Conservation (phyloP, 495 filamentous ascomycete genomes). For the Parathielavia appendiculata region DNA sequence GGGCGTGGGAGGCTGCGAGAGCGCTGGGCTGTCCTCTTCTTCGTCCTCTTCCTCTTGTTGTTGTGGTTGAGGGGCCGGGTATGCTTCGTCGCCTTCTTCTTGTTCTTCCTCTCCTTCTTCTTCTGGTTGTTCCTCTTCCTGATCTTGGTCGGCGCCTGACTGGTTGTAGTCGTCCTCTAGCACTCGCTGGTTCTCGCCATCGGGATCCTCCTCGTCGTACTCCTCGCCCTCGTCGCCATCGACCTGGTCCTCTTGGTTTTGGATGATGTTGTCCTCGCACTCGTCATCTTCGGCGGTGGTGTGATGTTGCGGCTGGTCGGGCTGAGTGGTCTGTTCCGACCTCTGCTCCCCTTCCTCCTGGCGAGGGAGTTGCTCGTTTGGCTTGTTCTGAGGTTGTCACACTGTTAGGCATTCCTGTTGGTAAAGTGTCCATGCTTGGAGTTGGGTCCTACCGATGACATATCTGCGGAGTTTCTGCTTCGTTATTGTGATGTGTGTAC, state of each 20-base stretch:
- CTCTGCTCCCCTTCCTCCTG: conserved; percentile 19
- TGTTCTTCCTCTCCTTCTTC: conserved; percentile 24
- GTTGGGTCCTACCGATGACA: conserved; percentile 27
- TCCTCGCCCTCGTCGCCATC: conserved; percentile 19
- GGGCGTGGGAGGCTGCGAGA: conserved; percentile 33
- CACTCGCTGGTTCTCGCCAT: conserved; percentile 22
- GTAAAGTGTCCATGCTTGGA: background rate
- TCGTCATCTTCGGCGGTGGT: conserved; percentile 15
- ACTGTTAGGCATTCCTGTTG: conserved; percentile 12
- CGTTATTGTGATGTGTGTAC: background rate
- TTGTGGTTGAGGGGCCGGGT: conserved; percentile 1
- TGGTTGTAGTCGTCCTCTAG: conserved; percentile 21
- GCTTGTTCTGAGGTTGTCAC: conserved; percentile 13
- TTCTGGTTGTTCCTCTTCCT: conserved; percentile 21
- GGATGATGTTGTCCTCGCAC: conserved; percentile 15
- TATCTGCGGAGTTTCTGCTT: conserved; percentile 6
- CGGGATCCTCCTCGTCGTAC: conserved; percentile 27
- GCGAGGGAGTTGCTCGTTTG: conserved; percentile 20
- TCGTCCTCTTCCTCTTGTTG: conserved; percentile 15
- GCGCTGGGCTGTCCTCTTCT: conserved; percentile 20
- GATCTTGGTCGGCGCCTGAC: conserved; percentile 14
- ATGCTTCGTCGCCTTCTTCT: conserved; percentile 22
- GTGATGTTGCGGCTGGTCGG: conserved; percentile 12
- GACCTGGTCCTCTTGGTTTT: conserved; percentile 14
- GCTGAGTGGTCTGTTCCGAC: conserved; percentile 11